Percentiles rank a stretch among this genome's conserved stretches.
Conservation (phyloP, 345 rosid genomes). For the Aquilaria yunnanensis region DNA sequence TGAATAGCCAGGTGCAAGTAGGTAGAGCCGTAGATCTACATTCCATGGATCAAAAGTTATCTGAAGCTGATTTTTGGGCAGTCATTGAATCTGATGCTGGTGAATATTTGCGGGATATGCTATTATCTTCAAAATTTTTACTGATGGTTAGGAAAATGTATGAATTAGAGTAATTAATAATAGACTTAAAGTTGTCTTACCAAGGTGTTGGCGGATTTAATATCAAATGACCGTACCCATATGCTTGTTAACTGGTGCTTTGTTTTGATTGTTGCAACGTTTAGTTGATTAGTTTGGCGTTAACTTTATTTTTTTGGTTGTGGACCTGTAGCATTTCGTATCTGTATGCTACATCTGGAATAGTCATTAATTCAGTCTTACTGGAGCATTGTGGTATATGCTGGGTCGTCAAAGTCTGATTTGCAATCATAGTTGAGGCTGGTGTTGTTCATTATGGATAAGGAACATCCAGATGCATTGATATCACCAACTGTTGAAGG, state of each 20-base stretch:
- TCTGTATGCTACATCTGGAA: neutral
- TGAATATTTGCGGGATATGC: too few species aligned
- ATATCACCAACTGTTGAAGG: conserved; percentile 31
- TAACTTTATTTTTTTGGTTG: neutral
- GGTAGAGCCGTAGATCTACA: too few species aligned
- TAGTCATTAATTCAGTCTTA: neutral
- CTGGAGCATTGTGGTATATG: conserved; percentile 3
- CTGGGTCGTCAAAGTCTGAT: conserved; percentile 10
- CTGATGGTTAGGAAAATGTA: too few species aligned
- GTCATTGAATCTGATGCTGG: too few species aligned
- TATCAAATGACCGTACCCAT: neutral
- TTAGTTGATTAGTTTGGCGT: neutral
- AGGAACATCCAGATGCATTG: conserved; percentile 41
- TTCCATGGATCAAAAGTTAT: too few species aligned
- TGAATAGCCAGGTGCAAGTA: too few species aligned
- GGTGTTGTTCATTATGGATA: conserved; percentile 29
- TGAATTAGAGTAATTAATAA: too few species aligned
- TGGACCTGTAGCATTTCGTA: neutral
- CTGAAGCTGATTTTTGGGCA: too few species aligned
- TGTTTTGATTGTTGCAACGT: neutral
- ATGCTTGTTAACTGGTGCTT: conserved; percentile 1
- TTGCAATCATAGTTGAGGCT: conserved; percentile 12
- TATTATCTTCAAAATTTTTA: too few species aligned
- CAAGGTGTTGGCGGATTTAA: too few species aligned
- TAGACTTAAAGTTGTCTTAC: too few species aligned